Evolutionary conservation across 108 stramenopile genomes (phyloP), one percentile per base, ranked within the genome.

Genomic region (Cyclotella sp.): DNA sequence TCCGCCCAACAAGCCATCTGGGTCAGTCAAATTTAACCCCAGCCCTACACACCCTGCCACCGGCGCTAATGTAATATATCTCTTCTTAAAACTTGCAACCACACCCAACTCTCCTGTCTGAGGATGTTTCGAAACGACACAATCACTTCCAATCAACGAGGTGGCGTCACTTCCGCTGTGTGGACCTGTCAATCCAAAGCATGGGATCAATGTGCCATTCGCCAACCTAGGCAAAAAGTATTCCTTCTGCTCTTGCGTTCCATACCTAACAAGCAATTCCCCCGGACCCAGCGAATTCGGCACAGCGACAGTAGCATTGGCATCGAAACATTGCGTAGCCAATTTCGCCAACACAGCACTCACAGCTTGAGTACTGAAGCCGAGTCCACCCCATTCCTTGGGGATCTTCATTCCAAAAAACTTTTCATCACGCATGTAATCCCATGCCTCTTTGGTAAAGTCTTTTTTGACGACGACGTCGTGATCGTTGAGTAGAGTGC

Each of bases 221-320:
- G 97, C 96, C 46, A 99, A 87, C 47, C 93, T 84, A 13, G 97
- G 97, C 24, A 99, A 82, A 72, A 93, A 99, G 73, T 97, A 96
- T 59, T 97, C 83, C 89, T 99, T 97, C 84, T 99, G 97, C 13
- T 87, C 95, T 30, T 83, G 70, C 10, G 98, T 99, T 19, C 98
- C 97, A 70, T 98, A 99, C 72, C 98, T 84, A 16, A 86, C 93
- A 16, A 99, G 76, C 39, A 99, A 84, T 74, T 99, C 98, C 10
- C 98, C 98, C 51, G 98, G 98, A 57, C 98, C 98, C 18, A 99
- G 76, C 27, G 96, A 97, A 86, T 99, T 99, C 34, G 98, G 98
- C 15, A 99, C 98, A 61, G 97, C 97, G 29, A 99, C 98, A 19
- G 95, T 98, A 42, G 96, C 95, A 79, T 96, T 96, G 60, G 95